These are phyloP conservation scores for Anisodus tanguticus DNA, from an alignment of 257 asterid genomes.

Conservation along the genomic window DNA sequence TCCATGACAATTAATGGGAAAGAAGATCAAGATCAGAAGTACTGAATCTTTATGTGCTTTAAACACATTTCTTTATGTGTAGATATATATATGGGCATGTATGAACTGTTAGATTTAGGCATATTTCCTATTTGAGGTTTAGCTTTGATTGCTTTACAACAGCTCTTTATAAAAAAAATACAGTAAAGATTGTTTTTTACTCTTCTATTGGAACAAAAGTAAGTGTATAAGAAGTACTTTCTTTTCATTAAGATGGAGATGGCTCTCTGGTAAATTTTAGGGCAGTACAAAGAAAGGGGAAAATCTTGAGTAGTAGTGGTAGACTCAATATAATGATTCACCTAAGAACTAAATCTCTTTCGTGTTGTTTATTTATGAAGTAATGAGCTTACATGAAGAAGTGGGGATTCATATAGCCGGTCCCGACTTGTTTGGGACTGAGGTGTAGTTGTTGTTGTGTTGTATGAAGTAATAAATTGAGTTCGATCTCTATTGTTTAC, in stretches of 20 bases:
- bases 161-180: background rate
- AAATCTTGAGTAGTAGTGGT: background rate
- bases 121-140: background rate
- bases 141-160: background rate
- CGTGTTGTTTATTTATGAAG: too few relatives aligned
- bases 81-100: background rate
- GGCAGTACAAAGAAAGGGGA: background rate
- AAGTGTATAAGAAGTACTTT: background rate
- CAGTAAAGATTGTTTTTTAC: background rate
- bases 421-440: too few relatives aligned
- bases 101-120: background rate
- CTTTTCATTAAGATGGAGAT: constrained; percentile 7
- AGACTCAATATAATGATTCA: background rate
- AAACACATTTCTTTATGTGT: background rate
- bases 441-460: too few relatives aligned
- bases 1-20: constrained; percentile 49
- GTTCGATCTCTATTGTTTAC: background rate
- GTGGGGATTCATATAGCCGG: too few relatives aligned
- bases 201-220: background rate
- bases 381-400: too few relatives aligned
- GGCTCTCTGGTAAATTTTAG: background rate
- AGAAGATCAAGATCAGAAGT: constrained; percentile 59
- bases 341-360: background rate
- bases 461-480: background rate
- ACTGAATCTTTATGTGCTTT: background rate